Evolutionary conservation across 495 filamentous ascomycete species (phyloP).

Genomic region (Talaromyces liani): DNA sequence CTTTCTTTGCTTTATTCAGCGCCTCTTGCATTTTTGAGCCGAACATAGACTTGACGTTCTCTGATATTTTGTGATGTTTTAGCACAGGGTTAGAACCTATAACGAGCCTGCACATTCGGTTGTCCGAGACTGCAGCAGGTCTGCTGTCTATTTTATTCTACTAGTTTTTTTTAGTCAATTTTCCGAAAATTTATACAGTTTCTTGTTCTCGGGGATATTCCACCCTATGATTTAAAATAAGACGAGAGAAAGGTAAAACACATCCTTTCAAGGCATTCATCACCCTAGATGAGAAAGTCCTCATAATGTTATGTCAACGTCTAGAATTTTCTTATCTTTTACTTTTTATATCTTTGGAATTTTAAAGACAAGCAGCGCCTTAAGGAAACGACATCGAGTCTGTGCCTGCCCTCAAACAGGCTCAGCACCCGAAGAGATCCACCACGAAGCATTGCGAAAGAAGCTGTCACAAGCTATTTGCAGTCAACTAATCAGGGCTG

Average conservation of each 20-base stretch:
- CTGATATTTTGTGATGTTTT: too few relatives aligned
- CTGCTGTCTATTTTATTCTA: constrained; percentile 5
- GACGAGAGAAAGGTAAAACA: not conserved
- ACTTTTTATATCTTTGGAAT: not conserved
- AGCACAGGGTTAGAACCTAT: too few relatives aligned
- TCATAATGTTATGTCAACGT: not conserved
- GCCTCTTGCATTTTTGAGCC: too few relatives aligned
- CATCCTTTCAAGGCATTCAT: not conserved
- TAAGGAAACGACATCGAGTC: constrained; percentile 1
- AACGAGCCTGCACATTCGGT: not conserved
- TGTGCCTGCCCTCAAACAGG: not conserved
- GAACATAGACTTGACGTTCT: too few relatives aligned
- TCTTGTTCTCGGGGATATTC: not conserved
- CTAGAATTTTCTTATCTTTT: not conserved
- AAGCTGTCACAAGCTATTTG: constrained; percentile 1
- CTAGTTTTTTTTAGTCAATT: constrained; percentile 5
- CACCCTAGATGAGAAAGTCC: not conserved
- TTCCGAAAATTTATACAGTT: constrained; percentile 3
- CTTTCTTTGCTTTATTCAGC: too few relatives aligned
- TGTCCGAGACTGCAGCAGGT: constrained; percentile 3
- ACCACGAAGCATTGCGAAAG: not conserved
- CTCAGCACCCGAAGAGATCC: not conserved
- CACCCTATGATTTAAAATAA: not conserved
- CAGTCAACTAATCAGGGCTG: not conserved
- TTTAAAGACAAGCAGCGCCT: not conserved